A percentile compares a stretch with the other conserved stretches of the same genome.
Conservation (phyloP, 306 rosid species). For the Pyrus betulifolia region DNA sequence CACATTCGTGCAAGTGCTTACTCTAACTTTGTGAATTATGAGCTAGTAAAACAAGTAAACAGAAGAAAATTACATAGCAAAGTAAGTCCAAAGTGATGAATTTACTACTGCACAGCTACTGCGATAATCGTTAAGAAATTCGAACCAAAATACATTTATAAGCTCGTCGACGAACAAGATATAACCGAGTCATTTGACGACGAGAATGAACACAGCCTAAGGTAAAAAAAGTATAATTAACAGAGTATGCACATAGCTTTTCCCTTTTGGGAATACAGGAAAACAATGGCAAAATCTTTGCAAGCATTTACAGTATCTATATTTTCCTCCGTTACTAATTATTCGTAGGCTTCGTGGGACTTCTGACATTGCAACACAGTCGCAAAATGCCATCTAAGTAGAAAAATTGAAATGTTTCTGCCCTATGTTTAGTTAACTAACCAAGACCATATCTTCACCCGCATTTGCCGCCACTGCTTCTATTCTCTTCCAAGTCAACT, state of each 20-base stretch:
- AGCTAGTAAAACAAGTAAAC: neutral
- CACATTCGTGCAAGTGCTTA: too few species aligned
- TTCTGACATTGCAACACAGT: conserved; percentile 3
- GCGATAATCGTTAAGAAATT: neutral
- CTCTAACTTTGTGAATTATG: neutral
- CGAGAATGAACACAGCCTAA: neutral
- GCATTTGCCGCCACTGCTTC: conserved; percentile 58
- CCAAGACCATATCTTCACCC: conserved; percentile 41
- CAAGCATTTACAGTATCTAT: conserved; percentile 3
- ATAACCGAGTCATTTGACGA: neutral
- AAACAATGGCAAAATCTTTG: neutral
- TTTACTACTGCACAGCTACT: neutral
- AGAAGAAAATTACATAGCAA: neutral
- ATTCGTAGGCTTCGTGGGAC: conserved; percentile 6
- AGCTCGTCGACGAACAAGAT: neutral
- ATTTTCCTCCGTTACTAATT: conserved; percentile 9
- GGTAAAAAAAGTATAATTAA: neutral
- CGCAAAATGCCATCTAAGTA: conserved; percentile 11
- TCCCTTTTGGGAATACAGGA: neutral
- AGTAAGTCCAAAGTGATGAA: neutral
- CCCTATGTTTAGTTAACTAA: conserved; percentile 28
- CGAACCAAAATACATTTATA: neutral
- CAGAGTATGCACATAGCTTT: neutral
- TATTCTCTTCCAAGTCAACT: conserved; percentile 49
- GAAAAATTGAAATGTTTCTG: conserved; percentile 14